Base-by-base conservation (phyloP, 2,329 filamentous ascomycete genomes). In the Cadophora sp. region DNA sequence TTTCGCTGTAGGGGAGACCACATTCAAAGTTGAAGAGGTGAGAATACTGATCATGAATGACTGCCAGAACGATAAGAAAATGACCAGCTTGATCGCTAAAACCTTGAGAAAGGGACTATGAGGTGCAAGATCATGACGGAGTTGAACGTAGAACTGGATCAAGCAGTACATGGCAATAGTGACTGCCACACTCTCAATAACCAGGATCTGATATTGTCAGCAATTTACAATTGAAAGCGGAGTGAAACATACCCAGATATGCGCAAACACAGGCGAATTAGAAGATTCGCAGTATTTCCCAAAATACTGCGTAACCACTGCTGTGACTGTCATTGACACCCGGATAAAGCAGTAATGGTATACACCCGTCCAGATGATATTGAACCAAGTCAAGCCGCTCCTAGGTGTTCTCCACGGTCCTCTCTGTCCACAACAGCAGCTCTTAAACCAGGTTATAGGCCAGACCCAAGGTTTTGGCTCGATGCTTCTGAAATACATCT, bases 21-120 rank as follows among this genome's bases (percentile, higher is more conserved):
- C 61, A 78, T 86, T 84, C 70, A 82, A 79, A 4, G 82, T 80
- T 2, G 78, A 84, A 80, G 76, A 77, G 20, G 85, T 85, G 22
- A 91, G 80, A 66, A 90, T 82, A 22, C 84, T 87, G 71, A 91
- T 88, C 61, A 88, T 72, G 73, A 85, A 84, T 78, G 81, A 83
- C 76, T 97, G 93, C 93, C 93, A 97, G 79, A 96, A 96, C 43
- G 90, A 94, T 72, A 97, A 85, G 82, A 97, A 97, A 75, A 97
- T 93, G 75, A 96, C 93, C 33, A 96, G 84, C 79, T 97, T 97
- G 80, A 97, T 96, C 74, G 92, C 91, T 22, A 93, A 76, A 30
- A 97, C 89, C 79, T 97, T 97, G 71, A 95, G 79, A 71, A 95
- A 91, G 0, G 93, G 91, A 20, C 81, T 84, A 76, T 96, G 87